Conservation (phyloP, 2,329 filamentous ascomycete genomes). For the Fusarium mangiferae region DNA sequence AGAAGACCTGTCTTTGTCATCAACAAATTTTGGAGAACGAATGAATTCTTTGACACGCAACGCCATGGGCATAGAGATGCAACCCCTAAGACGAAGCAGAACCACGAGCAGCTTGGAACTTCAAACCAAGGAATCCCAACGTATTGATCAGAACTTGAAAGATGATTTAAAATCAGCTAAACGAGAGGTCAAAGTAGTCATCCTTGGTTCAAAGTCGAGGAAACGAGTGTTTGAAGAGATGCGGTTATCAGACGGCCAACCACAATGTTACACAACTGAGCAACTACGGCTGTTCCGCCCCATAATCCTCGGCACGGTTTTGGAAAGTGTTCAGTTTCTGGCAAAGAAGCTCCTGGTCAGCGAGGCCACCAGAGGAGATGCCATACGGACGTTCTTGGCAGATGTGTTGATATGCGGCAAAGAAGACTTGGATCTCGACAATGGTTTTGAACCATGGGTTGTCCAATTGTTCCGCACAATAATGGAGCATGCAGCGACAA, state of each 20-base stretch:
- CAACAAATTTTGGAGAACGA: accelerated
- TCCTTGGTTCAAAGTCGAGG: background rate
- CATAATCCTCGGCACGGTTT: background rate
- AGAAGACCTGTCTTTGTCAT: accelerated
- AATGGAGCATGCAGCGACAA: background rate
- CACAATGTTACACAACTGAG: background rate
- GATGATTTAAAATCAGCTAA: accelerated
- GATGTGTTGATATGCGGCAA: background rate
- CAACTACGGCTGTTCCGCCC: background rate
- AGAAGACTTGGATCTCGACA: background rate
- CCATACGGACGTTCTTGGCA: background rate
- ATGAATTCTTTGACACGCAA: no score
- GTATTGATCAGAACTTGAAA: background rate
- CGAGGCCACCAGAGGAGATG: accelerated
- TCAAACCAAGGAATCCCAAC: background rate
- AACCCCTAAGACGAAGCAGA: background rate
- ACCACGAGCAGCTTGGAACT: background rate
- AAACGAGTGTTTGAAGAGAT: background rate
- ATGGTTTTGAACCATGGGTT: background rate
- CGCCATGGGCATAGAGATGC: background rate
- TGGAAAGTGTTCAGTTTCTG: background rate
- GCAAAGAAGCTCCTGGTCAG: background rate
- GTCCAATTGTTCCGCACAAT: accelerated
- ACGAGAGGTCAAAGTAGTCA: background rate
- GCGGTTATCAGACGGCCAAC: background rate